These are phyloP conservation scores for Rosa multiflora DNA, from an alignment of 306 rosid genomes.

Conservation along the genomic window DNA sequence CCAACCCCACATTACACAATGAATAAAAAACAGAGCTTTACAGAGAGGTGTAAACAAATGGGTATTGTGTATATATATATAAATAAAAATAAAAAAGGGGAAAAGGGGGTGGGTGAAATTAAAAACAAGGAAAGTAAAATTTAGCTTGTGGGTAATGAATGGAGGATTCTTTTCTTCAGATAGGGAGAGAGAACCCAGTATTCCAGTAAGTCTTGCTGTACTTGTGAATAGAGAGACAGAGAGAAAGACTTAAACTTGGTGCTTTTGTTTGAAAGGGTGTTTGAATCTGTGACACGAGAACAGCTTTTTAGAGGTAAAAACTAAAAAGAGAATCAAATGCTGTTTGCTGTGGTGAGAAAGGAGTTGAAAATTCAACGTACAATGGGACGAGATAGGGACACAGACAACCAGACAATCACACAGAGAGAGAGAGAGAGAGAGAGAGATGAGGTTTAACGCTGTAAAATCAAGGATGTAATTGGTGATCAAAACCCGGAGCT, in stretches of 20 bases:
- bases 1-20: constrained; percentile 30
- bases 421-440: not conserved
- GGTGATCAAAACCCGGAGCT: not conserved
- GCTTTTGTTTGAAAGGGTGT: not conserved
- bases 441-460: not conserved
- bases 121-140: constrained; percentile 1
- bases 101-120: not conserved
- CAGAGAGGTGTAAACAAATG: not conserved
- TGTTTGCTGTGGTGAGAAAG: not conserved
- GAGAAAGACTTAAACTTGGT: not conserved
- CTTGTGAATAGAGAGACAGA: not conserved
- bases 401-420: not conserved
- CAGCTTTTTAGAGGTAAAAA: not conserved
- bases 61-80: constrained; percentile 7
- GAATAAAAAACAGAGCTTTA: constrained; percentile 19
- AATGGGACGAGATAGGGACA: constrained; percentile 24
- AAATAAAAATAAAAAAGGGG: constrained; percentile 4
- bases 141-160: constrained; percentile 14
- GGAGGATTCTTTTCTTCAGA: constrained; percentile 52
- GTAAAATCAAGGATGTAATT: not conserved
- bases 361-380: constrained; percentile 29
- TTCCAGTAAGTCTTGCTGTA: not conserved
- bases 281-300: constrained; percentile 23
- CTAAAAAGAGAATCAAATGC: constrained; percentile 27
- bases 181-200: not conserved